Conservation (phyloP, 2,329 filamentous ascomycete genomes). For the Aspergillus intermedius region DNA sequence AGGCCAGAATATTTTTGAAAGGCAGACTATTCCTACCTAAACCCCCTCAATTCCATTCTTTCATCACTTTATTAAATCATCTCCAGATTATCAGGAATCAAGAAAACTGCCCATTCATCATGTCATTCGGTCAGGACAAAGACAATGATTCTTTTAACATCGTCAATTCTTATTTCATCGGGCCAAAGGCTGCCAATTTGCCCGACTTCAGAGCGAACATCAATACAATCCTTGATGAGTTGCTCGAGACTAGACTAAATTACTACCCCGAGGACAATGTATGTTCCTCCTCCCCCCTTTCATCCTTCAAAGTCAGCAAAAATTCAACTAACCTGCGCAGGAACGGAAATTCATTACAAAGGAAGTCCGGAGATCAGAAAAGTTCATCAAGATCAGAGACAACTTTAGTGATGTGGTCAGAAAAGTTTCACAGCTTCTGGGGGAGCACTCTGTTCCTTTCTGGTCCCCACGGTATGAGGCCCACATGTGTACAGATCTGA, state of each 20-base stretch:
- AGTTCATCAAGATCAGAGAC: constrained; percentile 18
- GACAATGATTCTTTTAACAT: constrained; percentile 2
- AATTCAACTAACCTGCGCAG: neutral
- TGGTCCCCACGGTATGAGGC: constrained; percentile 41
- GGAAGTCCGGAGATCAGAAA: neutral
- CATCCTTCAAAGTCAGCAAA: neutral
- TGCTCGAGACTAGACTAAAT: constrained; percentile 23
- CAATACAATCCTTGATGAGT: constrained; percentile 33
- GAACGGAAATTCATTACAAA: constrained; percentile 4
- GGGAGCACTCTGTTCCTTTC: constrained; percentile 40
- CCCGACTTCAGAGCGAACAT: constrained; percentile 36
- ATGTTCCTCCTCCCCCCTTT: neutral
- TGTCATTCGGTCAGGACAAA: neutral
- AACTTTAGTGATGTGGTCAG: constrained; percentile 33
- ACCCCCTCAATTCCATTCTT: neutral
- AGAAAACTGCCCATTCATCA: neutral
- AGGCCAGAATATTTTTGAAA: neutral
- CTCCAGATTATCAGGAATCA: neutral
- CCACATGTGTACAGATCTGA: constrained; percentile 42
- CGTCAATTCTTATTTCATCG: constrained; percentile 40
- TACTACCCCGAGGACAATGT: constrained; percentile 3
- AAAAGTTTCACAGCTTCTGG: constrained; percentile 34
- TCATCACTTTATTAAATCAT: neutral
- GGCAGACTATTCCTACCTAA: no score
- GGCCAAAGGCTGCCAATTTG: constrained; percentile 35